Conservation (phyloP, 2,329 filamentous ascomycete species). For the Microcyclosporella mali region DNA sequence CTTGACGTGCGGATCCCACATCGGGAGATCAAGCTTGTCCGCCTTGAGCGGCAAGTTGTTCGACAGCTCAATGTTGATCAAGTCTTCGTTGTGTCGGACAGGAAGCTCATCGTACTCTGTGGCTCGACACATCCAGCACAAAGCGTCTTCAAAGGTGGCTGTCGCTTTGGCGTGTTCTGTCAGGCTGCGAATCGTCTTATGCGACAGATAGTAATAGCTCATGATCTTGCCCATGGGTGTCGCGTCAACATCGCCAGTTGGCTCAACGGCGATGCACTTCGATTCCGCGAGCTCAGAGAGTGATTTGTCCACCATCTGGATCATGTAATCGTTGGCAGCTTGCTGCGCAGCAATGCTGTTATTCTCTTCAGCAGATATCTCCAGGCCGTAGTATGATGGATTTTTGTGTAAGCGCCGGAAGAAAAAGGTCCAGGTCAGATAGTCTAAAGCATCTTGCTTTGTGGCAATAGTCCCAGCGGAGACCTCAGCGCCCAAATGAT, state of each 20-base stretch:
- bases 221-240: constrained; percentile 96
- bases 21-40: constrained; percentile 63
- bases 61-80: constrained; percentile 88
- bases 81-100: constrained; percentile 95
- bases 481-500: constrained; percentile 92
- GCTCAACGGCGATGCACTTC: constrained; percentile 73
- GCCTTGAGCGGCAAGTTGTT: constrained; percentile 68
- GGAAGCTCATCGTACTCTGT: constrained; percentile 97
- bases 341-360: constrained; percentile 80
- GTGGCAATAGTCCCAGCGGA: constrained; percentile 87
- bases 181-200: constrained; percentile 86
- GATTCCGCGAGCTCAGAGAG: constrained; percentile 76
- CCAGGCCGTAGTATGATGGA: constrained; percentile 92
- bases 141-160: constrained; percentile 71
- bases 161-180: constrained; percentile 67
- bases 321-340: constrained; percentile 89
- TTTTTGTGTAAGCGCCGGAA: constrained; percentile 97
- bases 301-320: constrained; percentile 83
- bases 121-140: constrained; percentile 88
- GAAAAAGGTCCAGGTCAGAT: constrained; percentile 99
- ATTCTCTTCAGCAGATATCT: constrained; percentile 88
- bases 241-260: constrained; percentile 82
- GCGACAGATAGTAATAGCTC: constrained; percentile 96
- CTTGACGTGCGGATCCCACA: constrained; percentile 99
- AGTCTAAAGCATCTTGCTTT: constrained; percentile 95